Base-by-base conservation (phyloP, 306 rosid genomes). In the Lablab purpureus region DNA sequence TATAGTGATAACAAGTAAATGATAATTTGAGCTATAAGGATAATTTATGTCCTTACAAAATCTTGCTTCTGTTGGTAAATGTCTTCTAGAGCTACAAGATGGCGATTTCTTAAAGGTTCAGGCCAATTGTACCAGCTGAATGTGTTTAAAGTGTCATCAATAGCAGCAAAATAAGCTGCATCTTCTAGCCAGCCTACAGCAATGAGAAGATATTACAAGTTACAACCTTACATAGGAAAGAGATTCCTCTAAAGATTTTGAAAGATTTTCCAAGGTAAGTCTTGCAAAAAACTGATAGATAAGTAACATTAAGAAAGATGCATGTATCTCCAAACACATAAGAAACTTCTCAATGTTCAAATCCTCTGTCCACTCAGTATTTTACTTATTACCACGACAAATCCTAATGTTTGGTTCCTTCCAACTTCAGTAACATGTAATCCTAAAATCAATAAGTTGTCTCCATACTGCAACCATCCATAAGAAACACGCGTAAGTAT, bases 91-190 rank as follows among this genome's bases (percentile, higher is more conserved):
- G 97, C 97, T 76, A 85, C 89, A 85, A 94, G 94, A 85, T 92
- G 95, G 54, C 95, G 92, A 70, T 92, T 88, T 84, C 91, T 87
- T 74, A 94, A 81, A 75, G 97, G 92, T 84, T 91, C 94, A 17
- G 99, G 99, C 99, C 99, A 92, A 67, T 83, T 88, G 43, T 91
- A 92, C 99, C 97, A 94, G 76, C 89, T 92, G 84, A 91, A 32
- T 75, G 86, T 64, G 87, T 88, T 83, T 81, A 88, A 60, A 82
- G 89, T 82, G 82, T 86, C 79, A 23, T 94, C 99, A 83, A 94
- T 94, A 54, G 99, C 95, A 82, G 99, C 95, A 87, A 94, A 94
- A 87, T 88, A 94, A 55, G 99, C 99, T 59, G 97, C 97, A 87
- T 94, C 99, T 83, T 91, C 91, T 63, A 94, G 97, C 99, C 99